Evolutionary conservation across 2,329 filamentous ascomycete genomes (phyloP).

Genomic region (Alternaria conjuncta): DNA sequence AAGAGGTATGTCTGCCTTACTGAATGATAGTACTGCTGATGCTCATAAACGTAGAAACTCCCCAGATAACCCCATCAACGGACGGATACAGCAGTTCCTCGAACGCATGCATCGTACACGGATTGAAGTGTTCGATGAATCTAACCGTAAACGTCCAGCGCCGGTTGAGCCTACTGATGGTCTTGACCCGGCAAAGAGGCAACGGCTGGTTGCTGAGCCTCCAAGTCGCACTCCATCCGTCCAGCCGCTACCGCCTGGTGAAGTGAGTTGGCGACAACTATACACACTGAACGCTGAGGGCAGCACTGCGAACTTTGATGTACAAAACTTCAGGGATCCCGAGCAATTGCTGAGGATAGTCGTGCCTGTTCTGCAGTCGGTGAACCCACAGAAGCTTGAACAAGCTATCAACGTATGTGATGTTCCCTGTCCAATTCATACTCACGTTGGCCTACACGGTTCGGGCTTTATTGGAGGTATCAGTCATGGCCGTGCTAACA

Average conservation of each 20-base stretch:
- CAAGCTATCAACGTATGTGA: constrained; percentile 73
- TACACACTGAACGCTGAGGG: constrained; percentile 83
- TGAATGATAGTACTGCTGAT: not conserved
- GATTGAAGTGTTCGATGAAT: constrained; percentile 79
- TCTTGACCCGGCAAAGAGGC: constrained; percentile 80
- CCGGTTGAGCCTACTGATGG: constrained; percentile 74
- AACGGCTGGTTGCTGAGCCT: constrained; percentile 67
- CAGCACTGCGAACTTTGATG: constrained; percentile 80
- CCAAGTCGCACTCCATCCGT: constrained; percentile 58
- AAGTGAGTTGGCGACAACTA: constrained; percentile 79
- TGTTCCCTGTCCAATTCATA: not conserved
- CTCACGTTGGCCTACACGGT: not conserved
- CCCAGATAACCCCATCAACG: constrained; percentile 70
- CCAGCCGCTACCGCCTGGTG: constrained; percentile 75
- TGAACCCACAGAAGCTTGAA: constrained; percentile 72
- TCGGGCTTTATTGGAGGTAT: not conserved
- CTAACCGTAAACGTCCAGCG: constrained; percentile 76
- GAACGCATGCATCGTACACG: constrained; percentile 81
- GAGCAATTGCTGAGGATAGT: constrained; percentile 80
- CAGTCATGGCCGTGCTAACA: constrained; percentile 20
- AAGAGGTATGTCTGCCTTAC: constrained; percentile 66
- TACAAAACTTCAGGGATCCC: constrained; percentile 73
- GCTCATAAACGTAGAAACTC: constrained; percentile 67
- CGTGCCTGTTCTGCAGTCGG: constrained; percentile 75
- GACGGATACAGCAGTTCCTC: constrained; percentile 84